phyloP scores from a whole-genome alignment of 192 early-diverging fungal genomes.

The Rhizoclosmatium sp. region DNA sequence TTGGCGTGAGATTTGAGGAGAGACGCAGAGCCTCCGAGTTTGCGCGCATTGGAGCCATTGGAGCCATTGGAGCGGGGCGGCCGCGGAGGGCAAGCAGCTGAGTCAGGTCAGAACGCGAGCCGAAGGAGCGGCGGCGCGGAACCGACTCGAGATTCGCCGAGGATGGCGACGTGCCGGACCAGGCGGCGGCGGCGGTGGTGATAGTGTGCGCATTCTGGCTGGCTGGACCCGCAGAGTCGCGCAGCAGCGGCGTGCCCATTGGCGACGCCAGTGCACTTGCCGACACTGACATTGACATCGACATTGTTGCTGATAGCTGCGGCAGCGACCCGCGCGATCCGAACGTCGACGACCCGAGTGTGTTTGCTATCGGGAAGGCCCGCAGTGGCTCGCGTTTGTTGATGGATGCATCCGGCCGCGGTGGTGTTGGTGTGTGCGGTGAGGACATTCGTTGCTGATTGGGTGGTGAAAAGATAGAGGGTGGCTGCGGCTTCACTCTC shows the following conservation, averaged over 20 bases:
- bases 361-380: neutral
- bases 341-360: neutral
- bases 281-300: neutral
- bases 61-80: neutral
- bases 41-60: neutral
- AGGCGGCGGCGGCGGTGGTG: neutral
- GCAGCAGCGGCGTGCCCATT: neutral
- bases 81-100: neutral
- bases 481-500: too few species aligned
- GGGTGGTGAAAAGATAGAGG: too few species aligned
- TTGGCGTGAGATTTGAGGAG: neutral
- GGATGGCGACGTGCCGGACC: neutral
- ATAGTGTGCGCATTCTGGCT: neutral
- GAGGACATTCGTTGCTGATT: too few species aligned
- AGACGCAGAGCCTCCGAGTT: neutral
- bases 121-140: slow-evolving; percentile 31
- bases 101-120: slow-evolving; percentile 16
- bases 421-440: too few species aligned
- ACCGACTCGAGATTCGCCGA: slow-evolving; percentile 18
- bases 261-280: neutral
- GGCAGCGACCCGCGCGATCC: neutral
- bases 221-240: neutral
- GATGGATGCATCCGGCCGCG: too few species aligned
- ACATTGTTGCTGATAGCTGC: neutral
- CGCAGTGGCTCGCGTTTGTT: neutral